A percentile compares a stretch with the other conserved stretches of the same genome.
Conservation (phyloP, 1,284 basidiomycete species). For the Ceratobasidium theobromae region DNA sequence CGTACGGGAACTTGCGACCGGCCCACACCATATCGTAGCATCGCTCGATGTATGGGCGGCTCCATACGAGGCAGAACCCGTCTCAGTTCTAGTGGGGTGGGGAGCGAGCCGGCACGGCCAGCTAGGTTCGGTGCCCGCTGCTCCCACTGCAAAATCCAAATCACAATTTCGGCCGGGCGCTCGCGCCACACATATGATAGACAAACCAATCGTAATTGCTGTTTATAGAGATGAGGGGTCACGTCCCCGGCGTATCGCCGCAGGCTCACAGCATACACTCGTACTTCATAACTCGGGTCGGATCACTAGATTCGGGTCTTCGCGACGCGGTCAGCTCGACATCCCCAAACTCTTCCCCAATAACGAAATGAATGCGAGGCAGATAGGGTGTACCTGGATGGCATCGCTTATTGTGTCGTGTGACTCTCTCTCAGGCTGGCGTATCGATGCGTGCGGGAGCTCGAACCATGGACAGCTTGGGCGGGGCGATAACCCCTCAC, state of each 20-base stretch:
- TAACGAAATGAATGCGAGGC: constrained; percentile 35
- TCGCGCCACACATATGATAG: neutral
- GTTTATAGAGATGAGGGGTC: neutral
- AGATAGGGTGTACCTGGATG: constrained; percentile 76
- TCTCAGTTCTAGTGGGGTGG: constrained; percentile 67
- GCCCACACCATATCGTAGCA: constrained; percentile 70
- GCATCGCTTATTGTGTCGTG: constrained; percentile 62
- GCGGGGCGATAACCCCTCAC: constrained; percentile 36
- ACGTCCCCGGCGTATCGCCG: constrained; percentile 42
- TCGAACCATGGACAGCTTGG: constrained; percentile 74
- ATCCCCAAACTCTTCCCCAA: constrained; percentile 48
- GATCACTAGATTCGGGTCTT: constrained; percentile 60
- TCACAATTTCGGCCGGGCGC: neutral
- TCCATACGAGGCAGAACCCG: neutral
- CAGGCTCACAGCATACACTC: constrained; percentile 74
- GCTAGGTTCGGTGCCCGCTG: constrained; percentile 50
- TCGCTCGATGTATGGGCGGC: constrained; percentile 43
- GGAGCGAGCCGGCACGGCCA: constrained; percentile 81
- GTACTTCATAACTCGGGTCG: constrained; percentile 54
- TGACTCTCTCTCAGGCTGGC: no score
- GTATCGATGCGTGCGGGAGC: constrained; percentile 59
- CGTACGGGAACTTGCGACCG: constrained; percentile 53
- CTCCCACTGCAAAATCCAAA: constrained; percentile 38
- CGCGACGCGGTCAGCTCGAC: constrained; percentile 67
- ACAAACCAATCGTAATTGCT: neutral